Percentiles rank a stretch among this genome's conserved stretches.
These are phyloP conservation scores for Cryptococcus sp. DNA, from an alignment of 1,284 basidiomycete genomes.

Conservation along the genomic window DNA sequence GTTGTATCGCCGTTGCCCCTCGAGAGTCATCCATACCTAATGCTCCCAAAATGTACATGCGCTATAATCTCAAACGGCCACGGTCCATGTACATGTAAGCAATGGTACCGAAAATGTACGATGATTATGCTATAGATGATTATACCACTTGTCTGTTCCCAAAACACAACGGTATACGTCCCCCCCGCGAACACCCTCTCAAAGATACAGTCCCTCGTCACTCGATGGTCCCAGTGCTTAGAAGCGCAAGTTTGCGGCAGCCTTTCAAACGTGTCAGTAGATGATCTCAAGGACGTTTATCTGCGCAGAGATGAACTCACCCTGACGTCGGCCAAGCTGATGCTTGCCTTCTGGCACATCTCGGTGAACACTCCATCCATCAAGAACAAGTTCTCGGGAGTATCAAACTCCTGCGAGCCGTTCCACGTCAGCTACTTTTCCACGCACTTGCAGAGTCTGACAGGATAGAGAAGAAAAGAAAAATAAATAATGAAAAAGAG, in stretches of 20 bases:
- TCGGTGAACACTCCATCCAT: constrained; percentile 69
- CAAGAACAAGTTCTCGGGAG: constrained; percentile 70
- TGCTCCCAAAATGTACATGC: too few species aligned
- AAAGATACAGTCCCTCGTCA: not conserved
- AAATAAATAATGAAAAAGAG: too few species aligned
- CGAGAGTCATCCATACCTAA: too few species aligned
- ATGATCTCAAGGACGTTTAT: not conserved
- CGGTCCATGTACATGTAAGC: too few species aligned
- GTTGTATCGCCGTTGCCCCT: not conserved
- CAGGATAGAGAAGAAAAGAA: not conserved
- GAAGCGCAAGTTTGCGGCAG: constrained; percentile 3
- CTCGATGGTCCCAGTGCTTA: not conserved
- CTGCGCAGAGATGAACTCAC: constrained; percentile 9
- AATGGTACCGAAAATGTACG: too few species aligned
- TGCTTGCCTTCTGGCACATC: constrained; percentile 68
- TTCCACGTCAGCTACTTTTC: constrained; percentile 1
- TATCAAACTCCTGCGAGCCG: constrained; percentile 65
- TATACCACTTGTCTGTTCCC: too few species aligned
- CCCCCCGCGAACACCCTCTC: too few species aligned
- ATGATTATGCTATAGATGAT: too few species aligned
- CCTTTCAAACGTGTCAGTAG: not conserved
- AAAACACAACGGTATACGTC: too few species aligned
- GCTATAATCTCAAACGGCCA: too few species aligned
- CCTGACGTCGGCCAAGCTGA: constrained; percentile 63
- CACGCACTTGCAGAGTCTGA: too few species aligned